A percentile compares a stretch with the other conserved stretches of the same genome.
phyloP scores from a whole-genome alignment of 2,329 filamentous ascomycete genomes.

The Aspergillus sp. region DNA sequence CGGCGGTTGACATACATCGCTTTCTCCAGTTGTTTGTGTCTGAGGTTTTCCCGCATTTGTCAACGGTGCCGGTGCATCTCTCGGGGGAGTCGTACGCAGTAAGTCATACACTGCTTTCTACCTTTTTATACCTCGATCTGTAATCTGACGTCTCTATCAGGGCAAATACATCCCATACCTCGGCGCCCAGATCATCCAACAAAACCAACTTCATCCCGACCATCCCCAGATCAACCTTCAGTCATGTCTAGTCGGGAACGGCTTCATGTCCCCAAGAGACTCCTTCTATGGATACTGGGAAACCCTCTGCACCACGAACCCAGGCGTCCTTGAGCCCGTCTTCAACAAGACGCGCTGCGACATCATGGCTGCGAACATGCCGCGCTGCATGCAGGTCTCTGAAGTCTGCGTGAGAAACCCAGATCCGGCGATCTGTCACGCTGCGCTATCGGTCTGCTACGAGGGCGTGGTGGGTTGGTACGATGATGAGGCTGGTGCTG shows the following conservation, averaged over 20 bases:
- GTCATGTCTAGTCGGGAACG: slow-evolving; percentile 50
- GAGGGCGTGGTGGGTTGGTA: slow-evolving; percentile 15
- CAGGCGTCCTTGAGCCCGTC: slow-evolving; percentile 42
- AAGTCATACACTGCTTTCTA: neutral
- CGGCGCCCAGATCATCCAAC: slow-evolving; percentile 46
- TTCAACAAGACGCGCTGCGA: slow-evolving; percentile 50
- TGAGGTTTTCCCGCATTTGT: slow-evolving; percentile 46
- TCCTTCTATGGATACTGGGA: slow-evolving; percentile 47
- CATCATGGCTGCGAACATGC: slow-evolving; percentile 47
- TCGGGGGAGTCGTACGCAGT: slow-evolving; percentile 53
- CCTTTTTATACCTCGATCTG: neutral
- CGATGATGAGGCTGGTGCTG: slow-evolving; percentile 19
- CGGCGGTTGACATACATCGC: slow-evolving; percentile 50
- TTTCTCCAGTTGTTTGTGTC: slow-evolving; percentile 51
- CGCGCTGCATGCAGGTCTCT: slow-evolving; percentile 45
- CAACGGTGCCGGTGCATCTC: slow-evolving; percentile 43
- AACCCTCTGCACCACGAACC: slow-evolving; percentile 48
- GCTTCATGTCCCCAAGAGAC: slow-evolving; percentile 44
- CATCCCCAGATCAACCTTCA: slow-evolving; percentile 43
- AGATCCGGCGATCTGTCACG: slow-evolving; percentile 20
- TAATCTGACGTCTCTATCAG: slow-evolving; percentile 17
- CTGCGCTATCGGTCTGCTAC: slow-evolving; percentile 17
- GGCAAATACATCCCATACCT: slow-evolving; percentile 50
- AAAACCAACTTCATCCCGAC: slow-evolving; percentile 42
- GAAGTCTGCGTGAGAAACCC: slow-evolving; percentile 31